Percentiles rank a stretch among this genome's conserved stretches.
Conservation (phyloP, 2,329 filamentous ascomycete genomes). For the Xylaria sp. region DNA sequence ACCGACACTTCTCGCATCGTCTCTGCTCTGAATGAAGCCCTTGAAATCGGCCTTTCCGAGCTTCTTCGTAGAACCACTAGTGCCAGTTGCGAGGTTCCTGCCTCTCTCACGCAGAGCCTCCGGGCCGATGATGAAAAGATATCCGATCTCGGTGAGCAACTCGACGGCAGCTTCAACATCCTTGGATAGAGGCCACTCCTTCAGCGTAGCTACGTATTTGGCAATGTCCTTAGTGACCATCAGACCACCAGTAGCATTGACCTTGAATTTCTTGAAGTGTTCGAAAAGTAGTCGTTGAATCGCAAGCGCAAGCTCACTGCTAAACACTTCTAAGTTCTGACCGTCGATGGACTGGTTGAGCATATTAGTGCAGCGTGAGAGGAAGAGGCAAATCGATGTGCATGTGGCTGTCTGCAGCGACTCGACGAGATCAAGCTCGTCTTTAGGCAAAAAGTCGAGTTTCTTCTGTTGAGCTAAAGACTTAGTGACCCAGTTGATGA, state of each 20-base stretch:
- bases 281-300: constrained; percentile 84
- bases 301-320: constrained; percentile 83
- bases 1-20: constrained; percentile 82
- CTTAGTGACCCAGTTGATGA: constrained; percentile 79
- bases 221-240: constrained; percentile 98
- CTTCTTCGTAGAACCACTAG: constrained; percentile 58
- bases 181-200: constrained; percentile 80
- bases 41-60: constrained; percentile 77
- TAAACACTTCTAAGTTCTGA: constrained; percentile 83
- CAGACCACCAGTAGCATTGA: constrained; percentile 91
- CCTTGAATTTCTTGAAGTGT: constrained; percentile 93
- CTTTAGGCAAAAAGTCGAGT: constrained; percentile 88
- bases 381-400: constrained; percentile 81
- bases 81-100: constrained; percentile 64
- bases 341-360: constrained; percentile 79
- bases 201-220: constrained; percentile 87
- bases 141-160: constrained; percentile 91
- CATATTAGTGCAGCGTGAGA: constrained; percentile 72
- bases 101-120: constrained; percentile 79
- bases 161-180: constrained; percentile 79
- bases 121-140: constrained; percentile 91
- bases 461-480: constrained; percentile 84
- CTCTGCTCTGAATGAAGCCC: constrained; percentile 84
- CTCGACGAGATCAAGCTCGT: constrained; percentile 75
- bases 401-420: constrained; percentile 89